phyloP scores from a whole-genome alignment of 805 yeast genomes.

The Schwanniomyces yamadae region DNA sequence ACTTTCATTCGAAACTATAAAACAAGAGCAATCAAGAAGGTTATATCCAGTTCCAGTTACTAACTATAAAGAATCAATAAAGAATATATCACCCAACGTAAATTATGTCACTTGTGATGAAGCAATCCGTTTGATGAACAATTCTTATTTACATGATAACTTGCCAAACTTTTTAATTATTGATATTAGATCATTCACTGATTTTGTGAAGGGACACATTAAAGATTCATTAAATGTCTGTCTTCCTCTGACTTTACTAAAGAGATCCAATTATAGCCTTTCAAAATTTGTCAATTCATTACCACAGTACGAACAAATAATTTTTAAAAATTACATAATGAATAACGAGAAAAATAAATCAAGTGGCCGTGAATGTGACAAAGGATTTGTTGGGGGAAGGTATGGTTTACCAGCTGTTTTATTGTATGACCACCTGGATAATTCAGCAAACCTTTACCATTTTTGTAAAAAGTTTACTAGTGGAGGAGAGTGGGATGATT shows the following conservation, averaged over 20 bases:
- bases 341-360: conserved; percentile 11
- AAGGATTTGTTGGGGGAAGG: conserved; percentile 18
- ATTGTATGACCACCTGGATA: conserved; percentile 47
- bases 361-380: conserved; percentile 1
- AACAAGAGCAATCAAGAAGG: conserved; percentile 23
- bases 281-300: conserved; percentile 60
- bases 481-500: conserved; percentile 8
- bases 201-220: conserved; percentile 60
- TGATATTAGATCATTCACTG: conserved; percentile 82
- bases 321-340: conserved; percentile 37
- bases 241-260: conserved; percentile 84
- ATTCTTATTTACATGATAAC: conserved; percentile 5
- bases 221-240: conserved; percentile 69
- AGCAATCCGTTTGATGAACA: conserved; percentile 14
- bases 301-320: conserved; percentile 48
- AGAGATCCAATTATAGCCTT: conserved; percentile 70
- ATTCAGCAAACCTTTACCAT: conserved; percentile 42
- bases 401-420: conserved; percentile 39
- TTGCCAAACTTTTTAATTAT: conserved; percentile 41
- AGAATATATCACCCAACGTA: conserved; percentile 21
- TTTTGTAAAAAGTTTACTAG: conserved; percentile 49
- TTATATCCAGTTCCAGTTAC: conserved; percentile 17
- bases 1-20: conserved; percentile 16
- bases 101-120: conserved; percentile 14
- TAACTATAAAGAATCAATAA: conserved; percentile 14